Evolutionary conservation across 345 rosid genomes (phyloP), one percentile per base, ranked within the genome.

Genomic region (Garcia nutans): DNA sequence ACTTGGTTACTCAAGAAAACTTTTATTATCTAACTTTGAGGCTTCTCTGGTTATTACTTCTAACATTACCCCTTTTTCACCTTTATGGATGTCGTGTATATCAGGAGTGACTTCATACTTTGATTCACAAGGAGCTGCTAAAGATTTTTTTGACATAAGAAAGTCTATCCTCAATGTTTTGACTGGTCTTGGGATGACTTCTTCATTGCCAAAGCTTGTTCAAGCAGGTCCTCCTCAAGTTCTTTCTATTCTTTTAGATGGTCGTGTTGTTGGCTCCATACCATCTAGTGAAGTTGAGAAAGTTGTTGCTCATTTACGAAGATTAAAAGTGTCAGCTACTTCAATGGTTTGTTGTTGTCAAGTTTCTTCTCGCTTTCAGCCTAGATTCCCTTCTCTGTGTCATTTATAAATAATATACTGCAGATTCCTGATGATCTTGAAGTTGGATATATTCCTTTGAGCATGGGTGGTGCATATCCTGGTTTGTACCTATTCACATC

Each of bases 391-490:
- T 68, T 64, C 20, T 16, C 49, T 68, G 50, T 59, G 10, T 75
- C 49, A 33, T 52, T 75, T 31, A 24, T 52, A 75, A 72, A 75
- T 76, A 15, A 44, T 78, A 57, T 82, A 24, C 69, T 84, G 79
- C 89, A 96, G 99, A 90, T 93, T 80, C 98, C 96, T 70, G 88
- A 85, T 76, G 97, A 96, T 83, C 89, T 96, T 63, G 99, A 96
- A 85, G 93, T 96, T 64, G 99, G 99, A 77, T 90, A 93, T 82
- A 88, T 91, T 80, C 99, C 99, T 82, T 74, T 89, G 80, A 93
- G 94, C 85, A 86, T 88, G 82, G 93, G 94, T 74, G 98, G 98
- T 63, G 87, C 98, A 65, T 93, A 84, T 86, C 99, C 99, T 82
- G 98, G 98, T 71, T 82, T 96, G 72, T 96, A 84, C 78, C 82